Evolutionary conservation across 2,329 filamentous ascomycete genomes (phyloP), one percentile per base, ranked within the genome.

Genomic region (Neonectria neomacrospora): DNA sequence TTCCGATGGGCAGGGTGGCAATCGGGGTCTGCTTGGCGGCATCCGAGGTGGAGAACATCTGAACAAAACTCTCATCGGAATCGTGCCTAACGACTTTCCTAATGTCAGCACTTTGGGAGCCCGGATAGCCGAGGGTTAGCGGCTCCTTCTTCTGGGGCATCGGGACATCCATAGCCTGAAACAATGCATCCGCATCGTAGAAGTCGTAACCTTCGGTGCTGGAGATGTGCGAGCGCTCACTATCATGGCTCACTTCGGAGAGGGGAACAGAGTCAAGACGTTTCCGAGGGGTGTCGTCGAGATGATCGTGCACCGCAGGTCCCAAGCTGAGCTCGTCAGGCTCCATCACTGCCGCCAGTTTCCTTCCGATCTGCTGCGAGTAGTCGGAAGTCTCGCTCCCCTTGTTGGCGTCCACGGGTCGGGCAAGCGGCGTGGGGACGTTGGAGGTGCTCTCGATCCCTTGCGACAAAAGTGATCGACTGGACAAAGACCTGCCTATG

Each of bases 131-230:
- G 67, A 73, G 0, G 71, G 69, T 47, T 68, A 79, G 12, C 75
- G 79, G 55, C 78, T 80, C 63, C 57, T 78, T 78, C 67, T 78
- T 80, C 56, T 75, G 79, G 6, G 81, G 73, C 9, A 74, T 68
- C 9, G 82, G 85, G 53, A 88, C 83, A 63, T 88, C 85, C 50
- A 88, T 84, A 7, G 84, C 85, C 47, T 79, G 79, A 52, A 78
- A 77, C 58, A 85, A 75, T 28, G 80, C 83, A n/a, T 87, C 86
- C 28, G 87, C 78, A 69, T 87, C 88, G 71, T 90, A 90, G 70
- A 90, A 90, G 73, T 90, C 88, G 69, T 90, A 90, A 1, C 88
- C 88, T 67, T 89, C 87, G 1, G 83, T 86, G 70, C 80, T 84
- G 12, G 84, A 85, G n/a, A 77, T 68, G 22, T 84, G 81, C 6